These are phyloP conservation scores for Saprolegnia parasitica DNA, from an alignment of 352 stramenopile genomes.

Conservation along the genomic window DNA sequence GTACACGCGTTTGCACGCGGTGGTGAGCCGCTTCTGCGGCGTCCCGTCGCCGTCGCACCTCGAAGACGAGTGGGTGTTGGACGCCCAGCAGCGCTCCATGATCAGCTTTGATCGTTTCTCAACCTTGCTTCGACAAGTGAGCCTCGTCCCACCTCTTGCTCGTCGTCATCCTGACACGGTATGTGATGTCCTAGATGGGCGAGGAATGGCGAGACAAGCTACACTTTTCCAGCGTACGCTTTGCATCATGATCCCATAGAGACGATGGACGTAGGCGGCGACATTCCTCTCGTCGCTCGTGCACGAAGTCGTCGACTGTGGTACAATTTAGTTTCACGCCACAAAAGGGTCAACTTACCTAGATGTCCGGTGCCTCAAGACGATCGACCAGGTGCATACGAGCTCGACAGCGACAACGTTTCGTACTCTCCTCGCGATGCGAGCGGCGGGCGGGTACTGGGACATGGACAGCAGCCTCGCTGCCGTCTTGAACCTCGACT, in stretches of 20 bases:
- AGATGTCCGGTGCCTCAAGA: neutral
- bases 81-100: neutral
- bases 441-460: neutral
- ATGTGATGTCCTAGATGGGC: neutral
- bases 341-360: neutral
- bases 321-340: neutral
- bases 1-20: neutral
- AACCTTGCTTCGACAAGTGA: neutral
- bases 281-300: conserved; percentile 2
- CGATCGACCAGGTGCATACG: conserved; percentile 5
- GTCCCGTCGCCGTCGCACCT: neutral
- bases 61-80: neutral
- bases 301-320: neutral
- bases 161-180: neutral
- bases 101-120: neutral
- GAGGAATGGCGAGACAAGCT: neutral
- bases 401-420: conserved; percentile 15
- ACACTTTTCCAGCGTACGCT: conserved; percentile 1
- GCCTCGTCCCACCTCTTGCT: neutral
- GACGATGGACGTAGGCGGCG: neutral
- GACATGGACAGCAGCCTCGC: conserved; percentile 12
- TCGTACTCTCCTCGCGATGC: conserved; percentile 2
- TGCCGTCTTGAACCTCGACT: neutral
- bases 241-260: too few relatives aligned
- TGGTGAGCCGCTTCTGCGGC: neutral